Evolutionary conservation across 2,329 filamentous ascomycete genomes (phyloP), one percentile per base, ranked within the genome.

Genomic region (Penicillium sp.): DNA sequence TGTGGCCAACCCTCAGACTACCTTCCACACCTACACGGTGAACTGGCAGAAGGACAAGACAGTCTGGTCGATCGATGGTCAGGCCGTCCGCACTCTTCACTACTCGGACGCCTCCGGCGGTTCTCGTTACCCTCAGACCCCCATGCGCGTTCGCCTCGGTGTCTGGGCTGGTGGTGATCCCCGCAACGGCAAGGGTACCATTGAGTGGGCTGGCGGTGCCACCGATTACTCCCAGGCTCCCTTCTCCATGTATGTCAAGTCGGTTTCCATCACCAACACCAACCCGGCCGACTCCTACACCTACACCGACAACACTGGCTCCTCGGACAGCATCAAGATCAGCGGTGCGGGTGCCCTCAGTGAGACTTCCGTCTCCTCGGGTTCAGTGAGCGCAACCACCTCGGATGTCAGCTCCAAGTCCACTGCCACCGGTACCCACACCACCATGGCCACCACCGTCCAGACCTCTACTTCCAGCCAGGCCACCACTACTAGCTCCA

Each of bases 191-290:
- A 41, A 60, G 41, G 71, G 71, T 9, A 85, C 82, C 2, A 79
- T 84, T 44, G 72, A 82, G 47, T 88, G 85, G 85, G 85, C 85
- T 48, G 84, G 84, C 46, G 85, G 85, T 48, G 60, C 73, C 45
- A 88, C 85, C 37, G 76, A 89, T 65, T 90, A 84, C 66, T 63
- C 66, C 43, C 61, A 79, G 26, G 83, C 74, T 0, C 87, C 87
- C 0, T 91, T 80, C 72, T 82, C 76, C 58, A 90, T 90, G 86
- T 82, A 80, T 51, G 78, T 91, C 55, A 80, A 86, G 73, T 80
- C 76, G 28, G 70, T 81, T 32, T 72, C 74, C 28, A 74, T 78
- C 45, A 60, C 69, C 52, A 81, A 79, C 69, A 80, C 78, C 61
- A 78, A 74, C 43, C 80, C 82, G 1, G 75, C 71, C 40, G 80